Evolutionary conservation across 306 rosid genomes (phyloP).

Genomic region (Acacia melanoxylon): DNA sequence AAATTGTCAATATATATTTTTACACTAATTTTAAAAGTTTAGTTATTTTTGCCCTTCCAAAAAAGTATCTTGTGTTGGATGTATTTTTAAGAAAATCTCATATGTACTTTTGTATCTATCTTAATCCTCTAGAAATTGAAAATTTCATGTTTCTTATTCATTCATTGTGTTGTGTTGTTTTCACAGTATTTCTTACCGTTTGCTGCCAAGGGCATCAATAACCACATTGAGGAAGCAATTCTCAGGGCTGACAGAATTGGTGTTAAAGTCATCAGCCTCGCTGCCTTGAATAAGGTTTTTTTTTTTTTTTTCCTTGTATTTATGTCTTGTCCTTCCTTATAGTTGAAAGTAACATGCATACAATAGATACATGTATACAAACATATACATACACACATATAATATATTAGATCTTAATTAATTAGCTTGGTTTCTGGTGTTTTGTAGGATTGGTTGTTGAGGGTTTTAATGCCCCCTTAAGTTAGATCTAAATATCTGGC

Average conservation of each 20-base stretch:
- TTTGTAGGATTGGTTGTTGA: conserved; percentile 41
- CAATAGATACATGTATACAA: background rate
- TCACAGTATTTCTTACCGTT: conserved; percentile 84
- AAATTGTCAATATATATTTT: too few species aligned
- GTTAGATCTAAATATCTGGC: conserved; percentile 2
- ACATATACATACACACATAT: background rate
- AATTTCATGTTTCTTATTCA: background rate
- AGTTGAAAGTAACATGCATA: background rate
- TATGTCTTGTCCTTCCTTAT: background rate
- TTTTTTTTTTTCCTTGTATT: background rate
- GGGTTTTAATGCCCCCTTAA: background rate
- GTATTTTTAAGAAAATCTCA: too few species aligned
- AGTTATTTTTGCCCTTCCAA: too few species aligned
- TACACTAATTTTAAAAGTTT: too few species aligned
- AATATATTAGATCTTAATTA: background rate
- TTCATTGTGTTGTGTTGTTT: background rate
- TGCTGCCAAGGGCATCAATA: conserved; percentile 75
- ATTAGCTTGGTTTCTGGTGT: background rate
- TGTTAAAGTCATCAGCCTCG: conserved; percentile 83
- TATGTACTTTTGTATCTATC: too few species aligned
- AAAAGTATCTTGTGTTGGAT: too few species aligned
- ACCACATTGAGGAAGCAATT: conserved; percentile 78
- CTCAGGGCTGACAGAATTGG: conserved; percentile 81
- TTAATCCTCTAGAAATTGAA: too few species aligned
- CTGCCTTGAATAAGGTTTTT: conserved; percentile 87